Evolutionary conservation across 2,329 filamentous ascomycete species (phyloP).

Genomic region (Calonectria leucothoes): DNA sequence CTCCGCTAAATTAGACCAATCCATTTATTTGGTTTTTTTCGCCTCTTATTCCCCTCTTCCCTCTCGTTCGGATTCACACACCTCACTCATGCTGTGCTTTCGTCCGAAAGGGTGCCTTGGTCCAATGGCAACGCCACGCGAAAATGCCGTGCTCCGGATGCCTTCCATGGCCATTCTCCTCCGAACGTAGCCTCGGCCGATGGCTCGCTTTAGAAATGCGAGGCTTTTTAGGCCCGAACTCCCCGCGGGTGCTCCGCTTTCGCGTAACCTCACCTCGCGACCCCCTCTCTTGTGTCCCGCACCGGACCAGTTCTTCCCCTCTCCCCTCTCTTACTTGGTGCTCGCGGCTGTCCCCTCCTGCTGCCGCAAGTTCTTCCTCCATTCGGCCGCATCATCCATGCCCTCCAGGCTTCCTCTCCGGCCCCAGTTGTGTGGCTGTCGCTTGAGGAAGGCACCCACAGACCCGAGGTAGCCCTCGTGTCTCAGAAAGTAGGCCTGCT

Average conservation of each 20-base stretch:
- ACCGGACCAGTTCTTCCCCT: not conserved
- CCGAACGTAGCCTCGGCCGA: not conserved
- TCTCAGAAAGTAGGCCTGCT: conserved; percentile 94
- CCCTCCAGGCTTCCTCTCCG: conserved; percentile 81
- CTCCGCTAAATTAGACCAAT: not conserved
- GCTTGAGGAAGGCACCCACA: conserved; percentile 92
- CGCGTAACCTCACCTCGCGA: conserved; percentile 11
- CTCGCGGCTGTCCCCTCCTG: conserved; percentile 20
- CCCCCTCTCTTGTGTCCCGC: not conserved
- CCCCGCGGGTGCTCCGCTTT: conserved; percentile 17
- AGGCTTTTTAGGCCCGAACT: conserved; percentile 12
- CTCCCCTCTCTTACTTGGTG: conserved; percentile 12
- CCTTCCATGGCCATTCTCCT: not conserved
- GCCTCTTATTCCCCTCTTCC: not conserved
- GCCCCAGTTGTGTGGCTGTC: conserved; percentile 92
- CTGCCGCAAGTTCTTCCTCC: conserved; percentile 39
- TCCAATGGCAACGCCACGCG: conserved; percentile 25
- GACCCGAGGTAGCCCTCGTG: conserved; percentile 96
- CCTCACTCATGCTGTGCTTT: conserved; percentile 18
- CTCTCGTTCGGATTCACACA: not conserved
- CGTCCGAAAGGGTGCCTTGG: conserved; percentile 24
- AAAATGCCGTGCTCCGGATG: conserved; percentile 9
- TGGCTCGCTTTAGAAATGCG: conserved; percentile 15
- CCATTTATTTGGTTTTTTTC: not conserved
- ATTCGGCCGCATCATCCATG: conserved; percentile 47